Evolutionary conservation across 495 filamentous ascomycete genomes (phyloP), one percentile per base, ranked within the genome.

Genomic region (Cercophora newfieldiana): DNA sequence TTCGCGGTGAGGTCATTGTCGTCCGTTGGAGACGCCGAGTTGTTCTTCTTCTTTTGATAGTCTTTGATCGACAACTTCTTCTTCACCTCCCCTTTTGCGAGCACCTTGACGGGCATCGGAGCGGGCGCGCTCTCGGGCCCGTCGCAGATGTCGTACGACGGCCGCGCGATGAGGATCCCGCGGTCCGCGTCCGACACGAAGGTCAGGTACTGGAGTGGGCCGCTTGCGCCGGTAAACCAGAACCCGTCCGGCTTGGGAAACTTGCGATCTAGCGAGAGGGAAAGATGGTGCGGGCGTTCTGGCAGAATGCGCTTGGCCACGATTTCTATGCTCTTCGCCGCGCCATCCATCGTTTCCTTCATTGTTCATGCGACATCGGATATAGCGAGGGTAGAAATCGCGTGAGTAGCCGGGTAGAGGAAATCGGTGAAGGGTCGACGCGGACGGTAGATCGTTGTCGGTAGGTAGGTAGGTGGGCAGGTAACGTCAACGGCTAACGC

Each of bases 61-160:
- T 83, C 81, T 68, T 78, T 78, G 59, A 83, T 69, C 28, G 80
- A 79, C 37, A 84, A 54, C 68, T 81, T 82, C 72, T 81, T 83
- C 54, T 77, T 82, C 19, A 72, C 71, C 64, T 81, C 81, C 64
- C 69, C 72, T 22, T 69, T 69, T 57, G 71, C 70, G 65, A 72
- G 66, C 16, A 68, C 62, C 62, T 73, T 73, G 59, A 62, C 49
- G 29, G 64, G 61, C 65, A 69, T 61, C 30, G 71, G 71, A 55
- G 68, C 65, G 10, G 69, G 66, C 10, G 68, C 64, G 7, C 62
- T 66, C 16, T 70, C 71, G 22, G 69, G 68, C n/a, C 83, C 80
- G 31, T 81, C 77, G 55, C 71, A 67, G 26, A 83, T 77, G 18
- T 78, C 75, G 63, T 78, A 82, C 54, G 78, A 75, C 44, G 79